phyloP scores from a whole-genome alignment of 768 basidiomycete species.

The Mycena polygramma region DNA sequence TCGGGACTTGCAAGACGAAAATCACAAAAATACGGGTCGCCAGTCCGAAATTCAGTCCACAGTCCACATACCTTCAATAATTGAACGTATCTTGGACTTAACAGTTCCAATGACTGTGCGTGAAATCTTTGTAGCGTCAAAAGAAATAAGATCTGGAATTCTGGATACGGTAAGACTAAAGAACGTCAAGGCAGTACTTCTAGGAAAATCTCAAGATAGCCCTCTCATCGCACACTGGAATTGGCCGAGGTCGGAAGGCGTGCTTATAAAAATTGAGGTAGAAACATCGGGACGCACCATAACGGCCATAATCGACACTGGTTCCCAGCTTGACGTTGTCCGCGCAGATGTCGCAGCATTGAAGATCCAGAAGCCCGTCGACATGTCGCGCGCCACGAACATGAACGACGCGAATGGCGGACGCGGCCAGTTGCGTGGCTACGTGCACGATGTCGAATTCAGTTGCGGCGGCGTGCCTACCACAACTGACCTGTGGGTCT shows the following conservation, averaged over 20 bases:
- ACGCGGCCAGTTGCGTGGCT: slow-evolving; percentile 36
- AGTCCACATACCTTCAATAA: neutral
- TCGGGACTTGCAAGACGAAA: too few species aligned
- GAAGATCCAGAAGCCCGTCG: slow-evolving; percentile 29
- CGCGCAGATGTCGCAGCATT: slow-evolving; percentile 21
- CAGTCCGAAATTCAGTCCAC: neutral
- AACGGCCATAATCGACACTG: slow-evolving; percentile 4
- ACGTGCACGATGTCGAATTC: slow-evolving; percentile 38
- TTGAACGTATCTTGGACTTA: slow-evolving; percentile 12
- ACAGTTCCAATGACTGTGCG: neutral
- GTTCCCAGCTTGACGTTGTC: neutral
- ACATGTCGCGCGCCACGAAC: slow-evolving; percentile 10
- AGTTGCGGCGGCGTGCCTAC: slow-evolving; percentile 40
- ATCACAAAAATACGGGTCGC: neutral
- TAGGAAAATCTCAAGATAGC: neutral
- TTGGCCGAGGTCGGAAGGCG: slow-evolving; percentile 13
- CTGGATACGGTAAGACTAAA: slow-evolving; percentile 8
- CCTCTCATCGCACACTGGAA: neutral
- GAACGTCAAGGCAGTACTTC: slow-evolving; percentile 15
- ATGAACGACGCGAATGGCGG: slow-evolving; percentile 47
- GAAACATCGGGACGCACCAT: neutral
- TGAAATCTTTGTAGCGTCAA: slow-evolving; percentile 20
- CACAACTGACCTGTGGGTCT: slow-evolving; percentile 41
- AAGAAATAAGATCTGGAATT: slow-evolving; percentile 19
- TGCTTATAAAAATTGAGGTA: slow-evolving; percentile 10